Base-by-base conservation (phyloP, 2,329 filamentous ascomycete genomes). In the Amesomyces nigricolor region DNA sequence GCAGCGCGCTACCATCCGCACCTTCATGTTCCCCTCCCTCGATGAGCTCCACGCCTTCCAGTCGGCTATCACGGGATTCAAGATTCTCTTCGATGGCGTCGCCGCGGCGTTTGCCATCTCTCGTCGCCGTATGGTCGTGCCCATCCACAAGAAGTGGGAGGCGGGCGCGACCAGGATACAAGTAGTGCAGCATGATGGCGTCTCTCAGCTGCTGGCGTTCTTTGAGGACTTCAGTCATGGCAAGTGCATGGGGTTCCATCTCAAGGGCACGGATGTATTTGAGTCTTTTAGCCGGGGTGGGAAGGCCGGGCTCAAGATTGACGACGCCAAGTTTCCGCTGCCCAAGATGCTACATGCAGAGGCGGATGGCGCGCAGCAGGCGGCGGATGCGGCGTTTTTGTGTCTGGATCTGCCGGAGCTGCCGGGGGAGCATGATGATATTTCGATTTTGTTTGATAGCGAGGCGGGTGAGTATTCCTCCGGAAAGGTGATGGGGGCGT, bases 121-220 rank as follows among this genome's bases (percentile, higher is more conserved):
- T 1, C 84, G 91, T 30, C 83, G 89, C 47, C 82, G 89, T 62
- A 94, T 91, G 86, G 89, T 96, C 11, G 89, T 95, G 14, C 89
- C 89, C 0, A 92, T 96, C 62, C 88, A 95, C 74, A 95, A 96
- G 73, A 94, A 94, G 70, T 95, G 89, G 89, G 90, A 95, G 67
- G 88, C 91, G 2, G 83, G 79, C n/a, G 80, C 79, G 38, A 89
- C 89, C 8, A 83, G 91, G 37, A 76, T 96, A 7, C 91, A 96
- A 68, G 78, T 96, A 38, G 83, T 96, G 37, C 78, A 83, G 61
- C 85, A 87, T 61, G 88, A 91, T 59, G 88, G 84, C 65, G 80
- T 87, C 13, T 72, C 88, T 19, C 89, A 95, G 68, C 74, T 96
- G 30, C 73, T 95, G 19, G 90, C 86, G 3, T 96, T 95, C 72